Base-by-base conservation (phyloP, 148 eudicot genomes). In the Camellia granthamiana region DNA sequence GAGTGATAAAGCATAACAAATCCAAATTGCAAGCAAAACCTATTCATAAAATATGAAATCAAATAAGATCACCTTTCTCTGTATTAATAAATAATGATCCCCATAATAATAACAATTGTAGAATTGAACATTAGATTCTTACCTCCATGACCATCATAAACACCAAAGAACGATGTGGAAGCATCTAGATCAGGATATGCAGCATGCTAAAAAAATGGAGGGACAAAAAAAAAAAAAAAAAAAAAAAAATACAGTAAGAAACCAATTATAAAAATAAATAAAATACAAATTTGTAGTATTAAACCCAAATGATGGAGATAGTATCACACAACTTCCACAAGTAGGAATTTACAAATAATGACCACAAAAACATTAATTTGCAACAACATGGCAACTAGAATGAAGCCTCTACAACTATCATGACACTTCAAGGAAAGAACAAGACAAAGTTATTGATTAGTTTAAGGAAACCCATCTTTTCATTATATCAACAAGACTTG, bases 111-210 rank as follows among this genome's bases (percentile, higher is more conserved):
- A n/a, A 18, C 18, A 41, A 72, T 13, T 62, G 46, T 42, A 7
- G 6, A 73, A 65, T 64, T 21, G 43, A 78, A 81, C 19, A 41
- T 75, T 76, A 44, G 23, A 59, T 38, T 60, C 91, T 84, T 84
- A 96, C 99, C 99, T 89, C 99, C 99, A 70, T 96, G 99, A 80
- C 99, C 99, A 85, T 96, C 99, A 89, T 92, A 96, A 70, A 96
- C 99, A 72, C 99, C 99, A 89, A 96, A 96, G 88, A 96, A 96
- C 69, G 99, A 91, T 80, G 98, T 87, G 59, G 91, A 85, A 76
- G 84, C 76, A 83, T 96, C 99, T 85, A 96, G 89, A 91, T 96
- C 95, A 47, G 93, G 89, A 61, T 83, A 75, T 79, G 99, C 95
- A 82, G 98, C 99, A 89, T 96, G 99, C 99, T 96, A 85, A 79